These are phyloP conservation scores for Verticillium albo-atrum DNA, from an alignment of 2,329 filamentous ascomycete genomes.

Conservation along the genomic window DNA sequence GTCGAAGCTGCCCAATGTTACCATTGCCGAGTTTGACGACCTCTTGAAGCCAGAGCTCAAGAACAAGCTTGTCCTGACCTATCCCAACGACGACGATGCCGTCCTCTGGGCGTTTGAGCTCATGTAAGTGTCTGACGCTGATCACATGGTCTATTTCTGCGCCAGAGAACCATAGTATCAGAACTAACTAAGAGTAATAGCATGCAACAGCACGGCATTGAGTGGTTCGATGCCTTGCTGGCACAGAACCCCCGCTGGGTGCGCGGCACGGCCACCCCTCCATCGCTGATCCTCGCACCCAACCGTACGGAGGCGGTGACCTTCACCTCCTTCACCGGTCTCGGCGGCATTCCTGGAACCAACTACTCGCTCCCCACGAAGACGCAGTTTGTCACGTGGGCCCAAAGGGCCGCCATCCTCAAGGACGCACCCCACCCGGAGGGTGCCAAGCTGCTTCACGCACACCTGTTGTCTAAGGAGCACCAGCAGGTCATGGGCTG, in stretches of 20 bases:
- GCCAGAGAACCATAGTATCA: too few relatives aligned
- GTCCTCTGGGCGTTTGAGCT: conserved; percentile 45
- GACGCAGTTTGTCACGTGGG: conserved; percentile 42
- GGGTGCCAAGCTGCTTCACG: conserved; percentile 44
- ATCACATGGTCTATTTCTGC: too few relatives aligned
- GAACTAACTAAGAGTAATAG: conserved; percentile 11
- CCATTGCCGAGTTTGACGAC: conserved; percentile 35
- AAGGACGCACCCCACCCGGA: conserved; percentile 44
- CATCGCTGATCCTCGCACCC: conserved; percentile 22
- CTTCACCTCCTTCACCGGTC: conserved; percentile 23
- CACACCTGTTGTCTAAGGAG: conserved; percentile 38
- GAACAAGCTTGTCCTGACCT: conserved; percentile 47
- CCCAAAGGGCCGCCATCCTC: conserved; percentile 43
- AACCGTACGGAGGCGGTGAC: conserved; percentile 25
- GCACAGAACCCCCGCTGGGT: conserved; percentile 49
- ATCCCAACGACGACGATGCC: conserved; percentile 55
- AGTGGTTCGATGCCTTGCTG: conserved; percentile 43
- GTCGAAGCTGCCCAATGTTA: conserved; percentile 26
- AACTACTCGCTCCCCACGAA: conserved; percentile 25
- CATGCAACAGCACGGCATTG: conserved; percentile 32
- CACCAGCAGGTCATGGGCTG: conserved; percentile 25
- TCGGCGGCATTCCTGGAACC: conserved; percentile 12
- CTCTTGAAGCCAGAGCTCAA: conserved; percentile 45
- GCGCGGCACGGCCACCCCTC: conserved; percentile 41
- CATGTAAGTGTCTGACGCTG: conserved; percentile 40